A percentile compares a stretch with the other conserved stretches of the same genome.
phyloP scores from a whole-genome alignment of 768 basidiomycete genomes.

The Lyophyllum atratum region DNA sequence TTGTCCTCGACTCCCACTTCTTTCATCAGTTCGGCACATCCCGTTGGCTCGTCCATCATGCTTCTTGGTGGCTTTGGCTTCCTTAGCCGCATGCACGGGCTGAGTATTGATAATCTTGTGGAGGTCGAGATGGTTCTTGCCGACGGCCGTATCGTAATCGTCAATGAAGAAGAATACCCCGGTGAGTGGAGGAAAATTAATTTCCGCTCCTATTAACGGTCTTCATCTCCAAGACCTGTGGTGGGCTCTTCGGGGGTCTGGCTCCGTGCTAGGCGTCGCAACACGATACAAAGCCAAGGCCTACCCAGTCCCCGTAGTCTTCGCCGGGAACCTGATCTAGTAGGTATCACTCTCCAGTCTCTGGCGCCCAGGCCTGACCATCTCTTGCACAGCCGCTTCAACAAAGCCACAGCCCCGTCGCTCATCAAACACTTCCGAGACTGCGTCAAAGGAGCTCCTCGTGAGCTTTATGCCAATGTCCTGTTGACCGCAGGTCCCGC shows the following conservation, averaged over 20 bases:
- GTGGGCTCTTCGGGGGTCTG: constrained; percentile 88
- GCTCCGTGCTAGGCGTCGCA: constrained; percentile 79
- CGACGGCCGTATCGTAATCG: constrained; percentile 82
- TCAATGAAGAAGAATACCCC: constrained; percentile 70
- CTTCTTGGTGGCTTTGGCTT: constrained; percentile 89
- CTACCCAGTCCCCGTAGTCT: constrained; percentile 87
- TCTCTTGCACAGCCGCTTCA: constrained; percentile 67
- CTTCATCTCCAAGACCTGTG: constrained; percentile 60
- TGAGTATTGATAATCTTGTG: constrained; percentile 88
- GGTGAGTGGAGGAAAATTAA: constrained; percentile 39
- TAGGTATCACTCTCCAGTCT: constrained; percentile 36
- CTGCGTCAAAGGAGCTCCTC: constrained; percentile 86
- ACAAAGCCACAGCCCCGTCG: constrained; percentile 82
- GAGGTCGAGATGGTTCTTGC: constrained; percentile 92
- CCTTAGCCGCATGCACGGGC: constrained; percentile 77
- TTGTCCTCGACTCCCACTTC: constrained; percentile 6
- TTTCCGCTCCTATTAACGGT: not conserved
- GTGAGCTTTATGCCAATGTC: constrained; percentile 87
- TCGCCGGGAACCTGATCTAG: constrained; percentile 93
- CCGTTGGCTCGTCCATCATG: constrained; percentile 79
- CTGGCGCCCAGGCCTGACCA: not conserved
- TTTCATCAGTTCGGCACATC: constrained; percentile 68
- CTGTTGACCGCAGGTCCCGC: constrained; percentile 89
- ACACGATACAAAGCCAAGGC: constrained; percentile 91
- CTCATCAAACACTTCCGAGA: constrained; percentile 92